Base-by-base conservation (phyloP, 192 early-diverging fungal species). In the Rhizoclosmatium globosum region DNA sequence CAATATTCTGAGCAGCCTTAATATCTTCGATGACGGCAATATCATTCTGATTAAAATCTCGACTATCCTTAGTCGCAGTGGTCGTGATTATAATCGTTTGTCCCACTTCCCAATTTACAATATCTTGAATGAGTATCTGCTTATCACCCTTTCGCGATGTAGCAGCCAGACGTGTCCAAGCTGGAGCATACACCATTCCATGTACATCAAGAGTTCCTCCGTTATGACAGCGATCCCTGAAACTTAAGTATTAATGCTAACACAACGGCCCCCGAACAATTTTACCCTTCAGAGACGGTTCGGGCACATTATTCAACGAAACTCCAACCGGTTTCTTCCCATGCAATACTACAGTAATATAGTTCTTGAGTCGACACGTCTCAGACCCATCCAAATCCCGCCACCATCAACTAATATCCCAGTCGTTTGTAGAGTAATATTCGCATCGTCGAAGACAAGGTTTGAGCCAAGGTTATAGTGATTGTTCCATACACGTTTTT, bases 31-130 rank as follows among this genome's bases (percentile, higher is more conserved):
- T 81, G 11, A 44, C 45, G 7, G 47, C 42, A 38, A 62, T 53
- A 48, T 81, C 79, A 39, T 81, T 81, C 23, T 78, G 79, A 31
- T 67, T 62, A 13, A 46, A 81, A 47, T 81, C 79, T 7, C 75
- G 46, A 64, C 76, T 78, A 43, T 81, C 79, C 43, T 81, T 81
- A 9, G 65, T 39, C 17, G 50, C 79, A 39, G 79, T 81, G 15
- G 79, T 81, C 11, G 79, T 81, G 53, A 81, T 64, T 23, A 81
- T 31, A 65, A 81, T 81, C 6, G 61, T 38, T 58, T 81, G 79
- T 11, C 68, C 68, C 3, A 70, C 60, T 21, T 71, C 61, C 79
- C 79, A 81, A 71, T 81, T 81, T 4, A 78, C 76, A 19, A 70
- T 13, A 38, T 81, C 79, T 44, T 81, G 79, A 39, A 81, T 46